These are phyloP conservation scores for Betula pendula DNA, from an alignment of 306 rosid genomes.

Conservation along the genomic window DNA sequence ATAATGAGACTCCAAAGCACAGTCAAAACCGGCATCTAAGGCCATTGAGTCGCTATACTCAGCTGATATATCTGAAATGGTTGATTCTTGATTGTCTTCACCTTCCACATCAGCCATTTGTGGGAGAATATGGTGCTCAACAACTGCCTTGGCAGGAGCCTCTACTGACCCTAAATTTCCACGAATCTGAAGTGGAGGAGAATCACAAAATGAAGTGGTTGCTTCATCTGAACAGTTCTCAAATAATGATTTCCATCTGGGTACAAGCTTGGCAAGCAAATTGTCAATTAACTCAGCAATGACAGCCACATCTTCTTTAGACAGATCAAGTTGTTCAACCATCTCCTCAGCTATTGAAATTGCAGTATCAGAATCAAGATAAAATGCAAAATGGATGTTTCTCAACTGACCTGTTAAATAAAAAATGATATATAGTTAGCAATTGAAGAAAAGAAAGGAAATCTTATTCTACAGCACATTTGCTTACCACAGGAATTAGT, in stretches of 20 bases:
- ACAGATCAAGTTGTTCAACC: constrained; percentile 79
- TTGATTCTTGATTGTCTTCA: constrained; percentile 51
- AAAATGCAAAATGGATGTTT: constrained; percentile 83
- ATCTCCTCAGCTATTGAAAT: constrained; percentile 84
- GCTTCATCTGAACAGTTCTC: constrained; percentile 36
- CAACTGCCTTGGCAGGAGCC: constrained; percentile 23
- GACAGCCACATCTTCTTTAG: constrained; percentile 50
- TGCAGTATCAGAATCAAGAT: constrained; percentile 66
- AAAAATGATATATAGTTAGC: constrained; percentile 11
- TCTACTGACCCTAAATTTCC: constrained; percentile 27
- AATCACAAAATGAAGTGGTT: constrained; percentile 27
- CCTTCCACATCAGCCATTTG: constrained; percentile 37
- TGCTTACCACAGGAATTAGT: constrained; percentile 59
- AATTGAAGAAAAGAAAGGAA: not conserved
- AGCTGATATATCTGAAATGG: constrained; percentile 50
- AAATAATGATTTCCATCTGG: constrained; percentile 51
- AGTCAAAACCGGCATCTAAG: constrained; percentile 30
- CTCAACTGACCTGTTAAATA: constrained; percentile 58
- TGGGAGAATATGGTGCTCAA: constrained; percentile 28
- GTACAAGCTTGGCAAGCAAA: constrained; percentile 57
- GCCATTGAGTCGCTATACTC: constrained; percentile 34
- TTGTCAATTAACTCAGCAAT: constrained; percentile 67
- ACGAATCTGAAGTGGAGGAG: constrained; percentile 25
- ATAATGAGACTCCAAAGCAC: constrained; percentile 30
- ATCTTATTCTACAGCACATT: not conserved